Percentiles rank a stretch among this genome's conserved stretches.
Evolutionary conservation across 1,284 basidiomycete genomes (phyloP).

Genomic region (Rhodofomes roseus): DNA sequence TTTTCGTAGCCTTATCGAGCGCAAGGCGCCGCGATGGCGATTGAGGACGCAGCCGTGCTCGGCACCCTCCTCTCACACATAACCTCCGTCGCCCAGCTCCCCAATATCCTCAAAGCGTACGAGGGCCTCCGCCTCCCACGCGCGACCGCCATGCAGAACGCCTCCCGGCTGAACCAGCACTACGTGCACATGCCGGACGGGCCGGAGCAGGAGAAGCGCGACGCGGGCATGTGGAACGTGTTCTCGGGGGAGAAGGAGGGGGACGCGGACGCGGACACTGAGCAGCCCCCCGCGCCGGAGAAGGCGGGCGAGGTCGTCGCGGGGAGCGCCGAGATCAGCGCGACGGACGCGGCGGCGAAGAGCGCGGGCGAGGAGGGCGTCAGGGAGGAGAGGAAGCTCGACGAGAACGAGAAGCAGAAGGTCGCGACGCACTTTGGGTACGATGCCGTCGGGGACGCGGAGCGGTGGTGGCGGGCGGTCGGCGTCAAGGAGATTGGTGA

Average conservation of each 20-base stretch:
- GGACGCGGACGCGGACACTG: neutral
- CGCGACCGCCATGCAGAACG: conserved; percentile 43
- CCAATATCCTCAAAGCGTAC: conserved; percentile 47
- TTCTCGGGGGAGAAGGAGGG: neutral
- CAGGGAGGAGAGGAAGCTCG: conserved; percentile 10
- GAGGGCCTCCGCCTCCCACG: conserved; percentile 45
- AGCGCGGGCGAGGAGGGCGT: conserved; percentile 15
- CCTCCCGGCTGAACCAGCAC: conserved; percentile 45
- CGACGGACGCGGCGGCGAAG: conserved; percentile 24
- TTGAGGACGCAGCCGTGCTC: conserved; percentile 64
- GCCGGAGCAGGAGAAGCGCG: conserved; percentile 46
- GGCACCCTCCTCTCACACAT: conserved; percentile 55
- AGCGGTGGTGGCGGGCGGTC: conserved; percentile 40
- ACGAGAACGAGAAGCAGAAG: conserved; percentile 41
- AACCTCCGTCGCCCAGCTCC: conserved; percentile 37
- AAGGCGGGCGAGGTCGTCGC: conserved; percentile 13
- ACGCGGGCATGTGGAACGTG: conserved; percentile 20
- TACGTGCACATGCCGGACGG: conserved; percentile 56
- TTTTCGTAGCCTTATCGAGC: conserved; percentile 57
- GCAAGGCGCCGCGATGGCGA: conserved; percentile 66
- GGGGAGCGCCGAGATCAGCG: conserved; percentile 47
- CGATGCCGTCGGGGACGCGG: conserved; percentile 43
- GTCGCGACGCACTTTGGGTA: conserved; percentile 40
- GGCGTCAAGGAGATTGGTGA: conserved; percentile 15
- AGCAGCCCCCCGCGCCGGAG: neutral